These are phyloP conservation scores for Pleoardoris graminearum DNA, from an alignment of 2,329 filamentous ascomycete genomes.

Conservation along the genomic window DNA sequence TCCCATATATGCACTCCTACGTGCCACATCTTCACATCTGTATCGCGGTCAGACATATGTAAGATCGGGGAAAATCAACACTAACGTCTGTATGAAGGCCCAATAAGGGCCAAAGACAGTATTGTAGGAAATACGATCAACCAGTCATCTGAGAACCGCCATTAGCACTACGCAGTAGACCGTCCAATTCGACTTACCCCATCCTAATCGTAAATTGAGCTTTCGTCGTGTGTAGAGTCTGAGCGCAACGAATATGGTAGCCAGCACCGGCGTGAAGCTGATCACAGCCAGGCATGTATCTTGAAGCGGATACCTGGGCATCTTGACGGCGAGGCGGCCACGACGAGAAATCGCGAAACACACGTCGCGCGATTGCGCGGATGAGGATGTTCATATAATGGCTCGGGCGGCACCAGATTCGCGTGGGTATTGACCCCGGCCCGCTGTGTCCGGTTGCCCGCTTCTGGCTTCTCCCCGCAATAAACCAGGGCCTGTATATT, in stretches of 20 bases:
- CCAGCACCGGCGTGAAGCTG: slow-evolving; percentile 37
- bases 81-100: slow-evolving; percentile 42
- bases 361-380: slow-evolving; percentile 32
- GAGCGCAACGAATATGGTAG: slow-evolving; percentile 39
- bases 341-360: slow-evolving; percentile 33
- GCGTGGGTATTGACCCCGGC: slow-evolving; percentile 15
- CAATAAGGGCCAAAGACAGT: slow-evolving; percentile 43
- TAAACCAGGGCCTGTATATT: slow-evolving; percentile 17
- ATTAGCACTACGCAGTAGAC: slow-evolving; percentile 22
- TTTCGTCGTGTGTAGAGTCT: slow-evolving; percentile 45
- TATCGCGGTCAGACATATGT: slow-evolving; percentile 8
- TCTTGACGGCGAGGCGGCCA: slow-evolving; percentile 32
- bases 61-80: slow-evolving; percentile 5
- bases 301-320: slow-evolving; percentile 45
- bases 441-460: slow-evolving; percentile 14
- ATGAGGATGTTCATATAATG: slow-evolving; percentile 35
- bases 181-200: slow-evolving; percentile 31
- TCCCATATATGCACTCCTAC: slow-evolving; percentile 44
- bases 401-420: slow-evolving; percentile 13
- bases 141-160: slow-evolving; percentile 40
- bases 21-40: slow-evolving; percentile 46
- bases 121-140: slow-evolving; percentile 42
- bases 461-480: slow-evolving; percentile 17
- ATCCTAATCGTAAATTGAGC: slow-evolving; percentile 40
- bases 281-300: slow-evolving; percentile 45